These are phyloP conservation scores for Rhizoclosmatium globosum DNA, from an alignment of 192 early-diverging fungal species.

Conservation along the genomic window DNA sequence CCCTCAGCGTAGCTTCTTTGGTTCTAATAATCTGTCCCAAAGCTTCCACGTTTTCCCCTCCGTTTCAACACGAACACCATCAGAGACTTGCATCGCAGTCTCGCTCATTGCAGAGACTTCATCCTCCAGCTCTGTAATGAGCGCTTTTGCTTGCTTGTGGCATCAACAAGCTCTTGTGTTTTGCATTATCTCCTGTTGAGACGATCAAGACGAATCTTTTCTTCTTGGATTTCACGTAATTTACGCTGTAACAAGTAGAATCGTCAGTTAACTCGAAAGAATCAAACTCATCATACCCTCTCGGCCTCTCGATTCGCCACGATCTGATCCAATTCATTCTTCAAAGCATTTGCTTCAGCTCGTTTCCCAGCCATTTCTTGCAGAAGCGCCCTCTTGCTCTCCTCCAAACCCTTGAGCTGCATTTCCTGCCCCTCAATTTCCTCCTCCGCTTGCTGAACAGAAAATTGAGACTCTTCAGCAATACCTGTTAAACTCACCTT, in stretches of 20 bases:
- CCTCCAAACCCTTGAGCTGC: slow-evolving; percentile 8
- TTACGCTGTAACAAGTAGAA: too few relatives aligned
- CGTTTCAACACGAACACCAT: slow-evolving; percentile 20
- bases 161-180: neutral
- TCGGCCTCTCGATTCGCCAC: slow-evolving; percentile 17
- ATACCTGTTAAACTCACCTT: slow-evolving; percentile 10
- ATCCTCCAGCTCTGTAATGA: neutral
- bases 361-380: slow-evolving; percentile 3
- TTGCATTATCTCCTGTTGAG: neutral
- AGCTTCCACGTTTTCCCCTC: neutral
- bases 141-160: neutral
- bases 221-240: slow-evolving; percentile 17
- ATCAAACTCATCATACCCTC: neutral
- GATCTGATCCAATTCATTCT: slow-evolving; percentile 34
- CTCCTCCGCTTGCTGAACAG: slow-evolving; percentile 32
- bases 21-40: neutral
- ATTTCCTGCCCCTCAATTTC: slow-evolving; percentile 9
- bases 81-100: slow-evolving; percentile 3
- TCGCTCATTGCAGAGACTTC: neutral
- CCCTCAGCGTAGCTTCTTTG: slow-evolving; percentile 1
- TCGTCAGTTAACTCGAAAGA: neutral
- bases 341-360: slow-evolving; percentile 28
- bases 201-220: neutral
- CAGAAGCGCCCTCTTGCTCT: neutral
- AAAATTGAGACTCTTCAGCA: neutral